Base-by-base conservation (phyloP, 495 filamentous ascomycete genomes). In the Chaetomium fimeti region DNA sequence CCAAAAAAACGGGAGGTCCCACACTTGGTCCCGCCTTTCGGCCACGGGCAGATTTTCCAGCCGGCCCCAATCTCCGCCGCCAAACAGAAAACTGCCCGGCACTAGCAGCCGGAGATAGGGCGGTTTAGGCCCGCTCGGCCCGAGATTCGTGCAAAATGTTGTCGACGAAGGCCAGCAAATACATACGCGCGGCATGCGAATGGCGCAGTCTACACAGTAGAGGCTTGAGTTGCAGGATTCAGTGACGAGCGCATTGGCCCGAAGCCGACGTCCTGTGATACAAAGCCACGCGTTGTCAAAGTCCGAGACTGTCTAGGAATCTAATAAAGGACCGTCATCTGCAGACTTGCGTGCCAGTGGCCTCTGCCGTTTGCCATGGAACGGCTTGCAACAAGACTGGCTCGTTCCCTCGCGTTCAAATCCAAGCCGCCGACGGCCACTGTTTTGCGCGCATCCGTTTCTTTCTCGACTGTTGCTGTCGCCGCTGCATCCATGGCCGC, bases 401-500 rank as follows among this genome's bases (percentile, higher is more conserved):
- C 49, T 12, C 60, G 49, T 1, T 20, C 9, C 12, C 47, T 62
- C 11, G 24, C 51, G 13, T 62, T 16, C 8, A 13, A n/a, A 6
- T 12, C 27, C 12, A 53, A 28, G 13, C 36, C 29, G 5, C 25
- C 59, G 1, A 28, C 28, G 2, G 25, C 4, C 24, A 27, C 55
- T 20, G 62, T 27, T 4, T 18, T 67, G 20, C 61, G 52, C 42
- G 47, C 64, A 27, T 62, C 68, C 25, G 29, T 69, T 38, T 48
- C 68, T 5, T 42, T 60, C 63, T 54, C 57, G 29, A 53, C 59
- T 58, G 28, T 66, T 60, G 18, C 66, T 16, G 55, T 62, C 20
- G 47, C 62, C 20, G 57, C 62, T n/a, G 54, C 53, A 47, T 20
- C 57, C 43, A 68, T 71, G 66, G 67, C 45, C 24, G 49, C 53